phyloP scores from a whole-genome alignment of 352 stramenopile genomes.

The Globisporangium radiosum region DNA sequence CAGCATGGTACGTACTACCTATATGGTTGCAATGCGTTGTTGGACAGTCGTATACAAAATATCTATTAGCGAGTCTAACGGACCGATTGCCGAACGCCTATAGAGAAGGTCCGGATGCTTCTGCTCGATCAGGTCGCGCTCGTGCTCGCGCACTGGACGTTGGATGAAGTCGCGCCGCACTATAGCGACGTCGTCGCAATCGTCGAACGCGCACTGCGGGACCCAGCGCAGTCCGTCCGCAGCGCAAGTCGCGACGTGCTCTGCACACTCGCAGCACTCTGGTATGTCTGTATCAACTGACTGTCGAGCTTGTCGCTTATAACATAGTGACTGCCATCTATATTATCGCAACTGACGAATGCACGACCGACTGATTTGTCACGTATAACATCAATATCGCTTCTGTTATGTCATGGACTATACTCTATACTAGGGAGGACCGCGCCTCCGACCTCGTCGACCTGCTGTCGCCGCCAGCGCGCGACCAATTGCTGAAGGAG shows the following conservation, averaged over 20 bases:
- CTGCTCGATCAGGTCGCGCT: constrained; percentile 55
- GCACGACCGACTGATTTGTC: too few species aligned
- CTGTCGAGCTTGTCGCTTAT: too few species aligned
- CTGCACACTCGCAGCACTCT: constrained; percentile 34
- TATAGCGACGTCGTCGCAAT: constrained; percentile 51
- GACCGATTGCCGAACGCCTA: background rate
- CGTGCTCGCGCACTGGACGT: constrained; percentile 46
- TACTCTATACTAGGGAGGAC: constrained; percentile 28
- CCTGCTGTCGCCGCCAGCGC: constrained; percentile 30
- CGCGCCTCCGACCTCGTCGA: constrained; percentile 38
- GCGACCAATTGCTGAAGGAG: constrained; percentile 37
- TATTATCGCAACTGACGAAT: too few species aligned
- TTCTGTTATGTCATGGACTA: background rate
- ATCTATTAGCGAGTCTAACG: too few species aligned
- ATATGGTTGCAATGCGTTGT: too few species aligned
- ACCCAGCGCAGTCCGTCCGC: constrained; percentile 35
- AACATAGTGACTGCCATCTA: too few species aligned
- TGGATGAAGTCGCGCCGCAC: constrained; percentile 32
- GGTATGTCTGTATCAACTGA: constrained; percentile 19
- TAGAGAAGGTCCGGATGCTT: constrained; percentile 46
- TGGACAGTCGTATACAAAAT: too few species aligned
- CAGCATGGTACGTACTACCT: constrained; percentile 26
- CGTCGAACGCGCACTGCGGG: constrained; percentile 33
- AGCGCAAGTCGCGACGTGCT: constrained; percentile 40
- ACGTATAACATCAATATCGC: too few species aligned